phyloP scores from a whole-genome alignment of 805 yeast species.

The Candida broadrunensis region DNA sequence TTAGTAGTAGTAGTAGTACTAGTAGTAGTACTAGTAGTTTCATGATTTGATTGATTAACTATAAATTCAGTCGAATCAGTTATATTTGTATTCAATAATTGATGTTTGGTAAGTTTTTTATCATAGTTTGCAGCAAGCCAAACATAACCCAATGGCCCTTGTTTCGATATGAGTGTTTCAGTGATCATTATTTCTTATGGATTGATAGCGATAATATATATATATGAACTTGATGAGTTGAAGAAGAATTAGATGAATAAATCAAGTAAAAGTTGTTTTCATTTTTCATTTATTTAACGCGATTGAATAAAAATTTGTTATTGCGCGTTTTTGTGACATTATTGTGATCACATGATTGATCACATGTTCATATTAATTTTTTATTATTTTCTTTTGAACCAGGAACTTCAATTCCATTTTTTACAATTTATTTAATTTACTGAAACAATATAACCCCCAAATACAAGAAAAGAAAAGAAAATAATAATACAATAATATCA shows the following conservation, averaged over 20 bases:
- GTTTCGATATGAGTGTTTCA: slow-evolving; percentile 54
- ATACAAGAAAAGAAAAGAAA: too few relatives aligned
- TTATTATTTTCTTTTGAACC: too few relatives aligned
- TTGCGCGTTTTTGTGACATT: too few relatives aligned
- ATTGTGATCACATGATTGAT: too few relatives aligned
- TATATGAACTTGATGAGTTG: neutral
- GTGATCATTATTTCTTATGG: slow-evolving; percentile 22
- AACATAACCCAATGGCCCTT: slow-evolving; percentile 84
- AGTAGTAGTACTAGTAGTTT: slow-evolving; percentile 5
- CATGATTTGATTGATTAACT: neutral
- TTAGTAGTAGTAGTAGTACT: slow-evolving; percentile 7
- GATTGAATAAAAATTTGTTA: too few relatives aligned
- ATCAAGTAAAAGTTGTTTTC: too few relatives aligned
- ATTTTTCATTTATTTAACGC: neutral
- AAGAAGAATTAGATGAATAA: slow-evolving; percentile 1
- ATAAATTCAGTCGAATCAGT: slow-evolving; percentile 43
- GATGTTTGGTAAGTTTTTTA: slow-evolving; percentile 67
- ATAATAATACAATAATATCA: too few relatives aligned
- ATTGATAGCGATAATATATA: neutral
- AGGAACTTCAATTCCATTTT: too few relatives aligned
- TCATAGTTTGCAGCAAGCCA: slow-evolving; percentile 94
- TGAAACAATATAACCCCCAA: too few relatives aligned
- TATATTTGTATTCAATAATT: slow-evolving; percentile 69
- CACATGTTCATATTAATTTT: too few relatives aligned
- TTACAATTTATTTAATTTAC: too few relatives aligned